These are phyloP conservation scores for Globisporangium cederbergense DNA, from an alignment of 352 stramenopile species.

Conservation along the genomic window DNA sequence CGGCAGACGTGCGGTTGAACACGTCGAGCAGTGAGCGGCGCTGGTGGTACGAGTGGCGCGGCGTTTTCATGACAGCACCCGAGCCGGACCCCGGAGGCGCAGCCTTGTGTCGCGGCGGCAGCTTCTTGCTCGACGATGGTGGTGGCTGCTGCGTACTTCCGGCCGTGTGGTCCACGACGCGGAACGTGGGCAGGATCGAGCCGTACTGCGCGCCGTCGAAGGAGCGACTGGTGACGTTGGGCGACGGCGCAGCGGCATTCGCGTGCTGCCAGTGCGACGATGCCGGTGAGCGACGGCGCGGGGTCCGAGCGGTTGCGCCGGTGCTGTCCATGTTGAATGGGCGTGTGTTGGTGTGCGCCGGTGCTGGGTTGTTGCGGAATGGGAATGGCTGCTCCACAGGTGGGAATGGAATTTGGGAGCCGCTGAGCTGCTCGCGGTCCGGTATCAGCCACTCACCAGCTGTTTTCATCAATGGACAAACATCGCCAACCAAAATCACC, in stretches of 20 bases:
- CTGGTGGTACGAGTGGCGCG: conserved; percentile 50
- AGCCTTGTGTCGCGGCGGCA: conserved; percentile 13
- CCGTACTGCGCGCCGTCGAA: conserved; percentile 32
- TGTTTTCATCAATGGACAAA: not conserved
- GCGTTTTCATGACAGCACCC: conserved; percentile 34
- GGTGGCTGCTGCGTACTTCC: not conserved
- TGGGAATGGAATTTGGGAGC: not conserved
- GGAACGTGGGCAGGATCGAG: conserved; percentile 17
- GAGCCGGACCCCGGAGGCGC: not conserved
- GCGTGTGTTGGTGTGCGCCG: not conserved
- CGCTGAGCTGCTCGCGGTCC: not conserved
- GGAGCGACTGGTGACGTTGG: conserved; percentile 24
- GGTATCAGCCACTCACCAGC: not conserved
- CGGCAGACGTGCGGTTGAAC: conserved; percentile 4
- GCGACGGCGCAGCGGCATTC: conserved; percentile 22
- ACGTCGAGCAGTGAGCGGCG: conserved; percentile 16
- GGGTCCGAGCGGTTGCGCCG: conserved; percentile 70
- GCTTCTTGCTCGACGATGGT: not conserved
- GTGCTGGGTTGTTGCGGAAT: not conserved
- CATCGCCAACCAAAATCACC: not conserved
- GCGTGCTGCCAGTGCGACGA: conserved; percentile 17
- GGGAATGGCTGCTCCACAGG: not conserved
- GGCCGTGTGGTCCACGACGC: conserved; percentile 7
- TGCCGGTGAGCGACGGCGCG: conserved; percentile 37
- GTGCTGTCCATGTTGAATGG: conserved; percentile 65